phyloP scores from a whole-genome alignment of 345 rosid genomes.

The Cardamine resedifolia region DNA sequence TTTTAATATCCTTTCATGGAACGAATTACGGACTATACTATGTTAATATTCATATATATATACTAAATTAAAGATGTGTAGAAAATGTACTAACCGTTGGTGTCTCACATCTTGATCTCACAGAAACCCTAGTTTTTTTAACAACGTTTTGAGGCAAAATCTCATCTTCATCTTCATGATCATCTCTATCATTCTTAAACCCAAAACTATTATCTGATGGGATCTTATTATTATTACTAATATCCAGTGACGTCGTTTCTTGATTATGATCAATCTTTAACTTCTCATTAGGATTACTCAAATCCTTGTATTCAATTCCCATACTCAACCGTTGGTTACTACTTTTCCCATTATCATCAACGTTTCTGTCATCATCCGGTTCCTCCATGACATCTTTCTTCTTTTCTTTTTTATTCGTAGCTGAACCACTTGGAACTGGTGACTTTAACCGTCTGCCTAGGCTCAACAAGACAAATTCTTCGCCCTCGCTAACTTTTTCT shows the following conservation, averaged over 20 bases:
- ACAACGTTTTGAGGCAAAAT: slow-evolving; percentile 53
- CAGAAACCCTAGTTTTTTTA: slow-evolving; percentile 91
- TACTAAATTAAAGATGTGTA: slow-evolving; percentile 1
- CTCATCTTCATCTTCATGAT: slow-evolving; percentile 53
- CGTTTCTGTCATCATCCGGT: neutral
- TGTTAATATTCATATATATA: neutral
- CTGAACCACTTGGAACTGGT: slow-evolving; percentile 38
- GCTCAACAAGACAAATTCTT: slow-evolving; percentile 67
- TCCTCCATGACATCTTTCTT: neutral
- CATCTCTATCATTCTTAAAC: slow-evolving; percentile 29
- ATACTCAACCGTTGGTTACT: slow-evolving; percentile 37
- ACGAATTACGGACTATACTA: neutral
- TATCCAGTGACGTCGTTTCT: slow-evolving; percentile 16
- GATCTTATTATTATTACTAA: slow-evolving; percentile 19
- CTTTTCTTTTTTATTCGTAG: slow-evolving; percentile 39
- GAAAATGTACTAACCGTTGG: slow-evolving; percentile 64
- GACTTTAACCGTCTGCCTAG: slow-evolving; percentile 53
- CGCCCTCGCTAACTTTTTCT: slow-evolving; percentile 43
- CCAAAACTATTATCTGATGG: slow-evolving; percentile 32
- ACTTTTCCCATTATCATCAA: slow-evolving; percentile 25
- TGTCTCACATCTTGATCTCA: slow-evolving; percentile 79
- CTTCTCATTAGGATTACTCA: slow-evolving; percentile 42
- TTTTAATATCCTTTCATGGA: neutral
- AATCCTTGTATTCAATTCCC: slow-evolving; percentile 56
- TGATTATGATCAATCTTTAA: slow-evolving; percentile 22